phyloP scores from a whole-genome alignment of 2,329 filamentous ascomycete genomes.

The Colletotrichum salicis region DNA sequence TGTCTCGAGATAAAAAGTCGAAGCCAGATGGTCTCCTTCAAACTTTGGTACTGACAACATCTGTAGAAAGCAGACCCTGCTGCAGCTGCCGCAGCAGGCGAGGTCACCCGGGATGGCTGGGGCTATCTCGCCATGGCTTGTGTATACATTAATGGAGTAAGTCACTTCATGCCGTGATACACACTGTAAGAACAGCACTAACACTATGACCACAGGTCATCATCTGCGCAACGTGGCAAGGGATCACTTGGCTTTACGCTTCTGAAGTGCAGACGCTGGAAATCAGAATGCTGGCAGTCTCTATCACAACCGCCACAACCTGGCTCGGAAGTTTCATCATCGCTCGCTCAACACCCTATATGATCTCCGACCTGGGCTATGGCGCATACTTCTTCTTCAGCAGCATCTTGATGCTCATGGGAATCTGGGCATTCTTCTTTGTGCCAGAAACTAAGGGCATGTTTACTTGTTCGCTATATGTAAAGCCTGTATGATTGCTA shows the following conservation, averaged over 20 bases:
- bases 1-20: neutral
- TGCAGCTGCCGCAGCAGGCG: conserved; percentile 55
- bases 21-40: neutral
- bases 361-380: conserved; percentile 54
- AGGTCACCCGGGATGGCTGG: conserved; percentile 53
- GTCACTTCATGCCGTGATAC: neutral
- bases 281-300: conserved; percentile 49
- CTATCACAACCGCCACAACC: conserved; percentile 47
- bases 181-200: fast-evolving
- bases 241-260: conserved; percentile 56
- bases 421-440: conserved; percentile 60
- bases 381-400: conserved; percentile 66
- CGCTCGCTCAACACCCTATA: conserved; percentile 51
- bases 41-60: neutral
- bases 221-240: conserved; percentile 54
- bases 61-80: conserved; percentile 44
- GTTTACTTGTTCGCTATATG: neutral
- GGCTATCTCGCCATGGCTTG: conserved; percentile 58
- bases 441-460: conserved; percentile 62
- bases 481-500: neutral
- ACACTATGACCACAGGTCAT: conserved; percentile 35
- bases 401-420: conserved; percentile 55
- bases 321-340: conserved; percentile 55
- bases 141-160: conserved; percentile 54
- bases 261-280: conserved; percentile 58